Evolutionary conservation across 2,329 filamentous ascomycete genomes (phyloP), one percentile per base, ranked within the genome.

Genomic region (Penicillium sp.): DNA sequence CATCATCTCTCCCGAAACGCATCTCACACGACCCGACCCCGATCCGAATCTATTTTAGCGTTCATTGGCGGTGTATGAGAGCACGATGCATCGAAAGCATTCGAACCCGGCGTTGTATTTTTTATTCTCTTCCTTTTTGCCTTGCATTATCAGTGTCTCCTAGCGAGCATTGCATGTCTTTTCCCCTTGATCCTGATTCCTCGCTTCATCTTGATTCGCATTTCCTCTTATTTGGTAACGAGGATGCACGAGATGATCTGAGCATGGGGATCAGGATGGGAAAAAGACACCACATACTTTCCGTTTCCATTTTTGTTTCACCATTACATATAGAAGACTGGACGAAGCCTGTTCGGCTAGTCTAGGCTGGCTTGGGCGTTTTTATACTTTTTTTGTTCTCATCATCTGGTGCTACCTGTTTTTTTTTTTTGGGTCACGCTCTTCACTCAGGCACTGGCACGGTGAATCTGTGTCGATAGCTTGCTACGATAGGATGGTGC

Each of bases 31-130:
- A 67, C 57, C 60, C 56, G 59, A 61, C 63, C 57, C 54, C 53
- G 63, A 68, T 54, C 59, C 58, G 47, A 51, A 28, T 45, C 38
- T 55, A 44, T 55, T 64, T 68, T 65, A 70, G 68, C 68, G 63
- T 68, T 66, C 67, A 64, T 68, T 69, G 67, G 67, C 65, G 66
- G 68, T 70, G 68, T 68, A 70, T 69, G 68, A 70, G 63, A 68
- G 66, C 65, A 70, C 44, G 68, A 70, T 65, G 68, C 68, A 70
- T 70, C 57, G 55, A 63, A 63, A 67, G 68, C 68, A 70, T 67
- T 63, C 53, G 65, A 65, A 62, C 35, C 50, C 58, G 67, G 67
- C 67, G 67, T 69, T 68, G 61, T 62, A 37, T 33, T 63, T 50
- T 59, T 56, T 60, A 44, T 59, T 45, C 61, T 55, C 56, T 66